Conservation (phyloP, 177 flowering plant genomes). For the Tripterygium wilfordii region DNA sequence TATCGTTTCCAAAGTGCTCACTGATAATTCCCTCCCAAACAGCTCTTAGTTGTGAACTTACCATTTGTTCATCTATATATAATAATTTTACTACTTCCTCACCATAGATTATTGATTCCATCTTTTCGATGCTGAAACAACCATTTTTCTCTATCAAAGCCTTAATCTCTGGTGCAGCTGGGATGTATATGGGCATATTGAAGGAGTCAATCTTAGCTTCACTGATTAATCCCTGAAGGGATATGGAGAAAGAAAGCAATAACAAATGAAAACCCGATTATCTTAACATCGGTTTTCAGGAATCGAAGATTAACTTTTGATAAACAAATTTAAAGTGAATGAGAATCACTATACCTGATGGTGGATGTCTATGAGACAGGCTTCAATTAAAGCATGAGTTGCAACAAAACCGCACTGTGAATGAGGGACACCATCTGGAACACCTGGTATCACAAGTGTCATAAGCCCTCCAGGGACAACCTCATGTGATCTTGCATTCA, state of each 20-base stretch:
- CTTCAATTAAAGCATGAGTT: background rate
- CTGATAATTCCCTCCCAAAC: constrained; percentile 3
- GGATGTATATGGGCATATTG: constrained; percentile 4
- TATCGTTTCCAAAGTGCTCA: constrained; percentile 10
- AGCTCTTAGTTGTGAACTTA: constrained; percentile 5
- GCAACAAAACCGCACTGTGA: background rate
- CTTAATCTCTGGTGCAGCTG: background rate
- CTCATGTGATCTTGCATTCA: constrained; percentile 13
- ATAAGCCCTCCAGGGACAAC: constrained; percentile 8
- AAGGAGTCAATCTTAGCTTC: constrained; percentile 7
- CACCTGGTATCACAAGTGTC: constrained; percentile 1
- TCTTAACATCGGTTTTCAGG: background rate
- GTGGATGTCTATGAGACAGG: constrained; percentile 2
- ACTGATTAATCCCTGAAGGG: constrained; percentile 6
- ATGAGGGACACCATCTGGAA: constrained; percentile 1
- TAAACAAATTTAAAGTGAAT: background rate
- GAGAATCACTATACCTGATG: background rate
- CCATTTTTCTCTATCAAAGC: background rate
- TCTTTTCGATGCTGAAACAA: constrained; percentile 5
- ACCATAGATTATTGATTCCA: background rate
- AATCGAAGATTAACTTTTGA: background rate
- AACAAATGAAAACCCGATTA: background rate
- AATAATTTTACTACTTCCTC: too few species aligned
- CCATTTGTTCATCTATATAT: too few species aligned
- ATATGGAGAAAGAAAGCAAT: background rate